Base-by-base conservation (phyloP, 2,329 filamentous ascomycete genomes). In the Paraphoma sp. region DNA sequence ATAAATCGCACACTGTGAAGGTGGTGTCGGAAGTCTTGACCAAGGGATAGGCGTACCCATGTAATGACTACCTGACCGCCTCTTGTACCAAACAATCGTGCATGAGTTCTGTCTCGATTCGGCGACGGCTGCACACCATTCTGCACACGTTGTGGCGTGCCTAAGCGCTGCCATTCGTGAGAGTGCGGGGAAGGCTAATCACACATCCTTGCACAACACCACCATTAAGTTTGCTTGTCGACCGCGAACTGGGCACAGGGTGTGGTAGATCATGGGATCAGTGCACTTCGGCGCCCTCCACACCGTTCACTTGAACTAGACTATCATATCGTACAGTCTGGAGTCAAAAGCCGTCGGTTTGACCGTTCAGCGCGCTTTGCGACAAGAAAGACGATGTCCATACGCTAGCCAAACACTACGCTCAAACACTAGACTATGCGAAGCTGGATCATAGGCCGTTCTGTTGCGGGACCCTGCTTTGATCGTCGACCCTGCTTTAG, bases 131-230 rank as follows among this genome's bases (percentile, higher is more conserved):
- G n/a, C 40, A 42, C 40, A 42, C 40, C 40, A 42, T 45, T 47
- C 44, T 31, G 45, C n/a, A 45, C 57, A 56, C 57, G 57, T 59
- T 59, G 46, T 56, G 54, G 56, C 50, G 56, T 51, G 49, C 48
- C 43, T 42, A 57, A 57, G 51, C 56, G 56, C 56, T 36, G 45
- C 55, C 28, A 50, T 57, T 48, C 44, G 53, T 33, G 40, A 41
- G 42, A 50, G 44, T 56, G 53, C 53, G 53, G 53, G 53, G 53
- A 48, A 48, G 18, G 16, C 50, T 41, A 3, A 16, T 16, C 28
- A 4, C 33, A 36, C 45, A 51, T 48, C 51, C 51, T 30, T 51
- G 47, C 30, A 17, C 17, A 42, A 48, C 51, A 51, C 44, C 43
- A 45, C 29, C 51, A 51, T 40, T n/a, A 7, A 51, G 36, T 31